Conservation (phyloP, 2,329 filamentous ascomycete species). For the Tolypocladium paradoxum region DNA sequence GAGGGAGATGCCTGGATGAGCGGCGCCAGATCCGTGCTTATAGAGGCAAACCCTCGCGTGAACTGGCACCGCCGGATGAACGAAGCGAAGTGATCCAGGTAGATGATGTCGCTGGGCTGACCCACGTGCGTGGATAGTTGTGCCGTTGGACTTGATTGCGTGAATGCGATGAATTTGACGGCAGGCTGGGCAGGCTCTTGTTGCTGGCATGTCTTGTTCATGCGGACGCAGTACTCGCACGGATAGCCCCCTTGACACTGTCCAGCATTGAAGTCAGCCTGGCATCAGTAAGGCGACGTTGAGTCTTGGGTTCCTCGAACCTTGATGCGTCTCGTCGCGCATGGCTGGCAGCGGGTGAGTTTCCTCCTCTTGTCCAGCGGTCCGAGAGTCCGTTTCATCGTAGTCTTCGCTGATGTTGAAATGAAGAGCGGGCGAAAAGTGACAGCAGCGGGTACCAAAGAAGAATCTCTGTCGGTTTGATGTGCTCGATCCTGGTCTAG, state of each 20-base stretch:
- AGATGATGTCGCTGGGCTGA: not conserved
- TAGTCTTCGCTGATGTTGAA: too few relatives aligned
- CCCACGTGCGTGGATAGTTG: not conserved
- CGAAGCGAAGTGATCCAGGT: constrained; percentile 6
- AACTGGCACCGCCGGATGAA: constrained; percentile 12
- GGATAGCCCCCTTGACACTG: constrained; percentile 14
- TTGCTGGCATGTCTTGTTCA: constrained; percentile 10
- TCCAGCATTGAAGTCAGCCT: not conserved
- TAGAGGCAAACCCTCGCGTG: constrained; percentile 3
- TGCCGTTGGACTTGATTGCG: not conserved
- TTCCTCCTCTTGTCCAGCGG: constrained; percentile 15
- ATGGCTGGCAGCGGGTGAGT: constrained; percentile 14
- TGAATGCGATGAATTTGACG: not conserved
- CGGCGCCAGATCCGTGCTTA: constrained; percentile 6
- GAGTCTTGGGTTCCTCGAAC: constrained; percentile 2
- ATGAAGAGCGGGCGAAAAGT: too few relatives aligned
- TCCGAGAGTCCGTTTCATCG: constrained; percentile 10
- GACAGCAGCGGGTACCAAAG: too few relatives aligned
- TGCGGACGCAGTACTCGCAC: constrained; percentile 15
- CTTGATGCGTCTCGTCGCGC: constrained; percentile 15
- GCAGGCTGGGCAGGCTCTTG: not conserved
- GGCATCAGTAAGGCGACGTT: not conserved
- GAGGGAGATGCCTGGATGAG: constrained; percentile 7
- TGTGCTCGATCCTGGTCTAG: too few relatives aligned
- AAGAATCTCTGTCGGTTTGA: too few relatives aligned